These are phyloP conservation scores for Naganishia vaughanmartiniae DNA, from an alignment of 768 basidiomycete genomes.

Conservation along the genomic window DNA sequence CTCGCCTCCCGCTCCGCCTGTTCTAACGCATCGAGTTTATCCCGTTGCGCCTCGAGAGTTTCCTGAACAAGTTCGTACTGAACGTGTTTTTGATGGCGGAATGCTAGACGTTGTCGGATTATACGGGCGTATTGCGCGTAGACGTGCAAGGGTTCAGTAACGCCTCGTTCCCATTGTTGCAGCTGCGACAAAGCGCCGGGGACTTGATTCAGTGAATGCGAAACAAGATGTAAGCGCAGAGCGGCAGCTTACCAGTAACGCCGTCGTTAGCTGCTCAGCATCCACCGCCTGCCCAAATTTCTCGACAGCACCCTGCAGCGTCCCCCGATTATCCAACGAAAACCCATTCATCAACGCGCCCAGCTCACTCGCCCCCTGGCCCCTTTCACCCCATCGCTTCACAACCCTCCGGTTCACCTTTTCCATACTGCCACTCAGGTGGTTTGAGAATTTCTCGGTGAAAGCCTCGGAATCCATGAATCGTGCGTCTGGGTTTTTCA, in stretches of 20 bases:
- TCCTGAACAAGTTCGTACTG: conserved; percentile 98
- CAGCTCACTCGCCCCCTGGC: conserved; percentile 83
- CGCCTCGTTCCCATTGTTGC: conserved; percentile 89
- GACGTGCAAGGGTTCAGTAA: conserved; percentile 93
- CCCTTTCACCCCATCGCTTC: conserved; percentile 91
- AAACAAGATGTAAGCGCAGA: not conserved
- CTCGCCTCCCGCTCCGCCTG: conserved; percentile 87
- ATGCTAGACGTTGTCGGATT: conserved; percentile 88
- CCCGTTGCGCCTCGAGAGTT: conserved; percentile 73
- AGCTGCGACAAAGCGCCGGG: conserved; percentile 58
- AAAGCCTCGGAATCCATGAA: conserved; percentile 95
- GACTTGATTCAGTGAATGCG: not conserved
- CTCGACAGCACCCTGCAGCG: conserved; percentile 68
- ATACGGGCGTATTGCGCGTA: conserved; percentile 91
- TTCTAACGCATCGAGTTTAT: conserved; percentile 82
- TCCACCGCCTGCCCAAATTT: conserved; percentile 96
- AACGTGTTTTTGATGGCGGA: conserved; percentile 95
- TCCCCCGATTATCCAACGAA: conserved; percentile 75
- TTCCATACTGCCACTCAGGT: conserved; percentile 89
- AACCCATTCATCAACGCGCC: conserved; percentile 90
- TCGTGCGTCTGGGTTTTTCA: conserved; percentile 89
- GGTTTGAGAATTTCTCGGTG: conserved; percentile 89
- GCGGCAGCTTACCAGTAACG: conserved; percentile 65
- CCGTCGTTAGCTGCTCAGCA: conserved; percentile 86
- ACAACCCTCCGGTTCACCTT: conserved; percentile 87